A percentile compares a stretch with the other conserved stretches of the same genome.
phyloP scores from a whole-genome alignment of 2,329 filamentous ascomycete genomes.

The Fusarium citri region DNA sequence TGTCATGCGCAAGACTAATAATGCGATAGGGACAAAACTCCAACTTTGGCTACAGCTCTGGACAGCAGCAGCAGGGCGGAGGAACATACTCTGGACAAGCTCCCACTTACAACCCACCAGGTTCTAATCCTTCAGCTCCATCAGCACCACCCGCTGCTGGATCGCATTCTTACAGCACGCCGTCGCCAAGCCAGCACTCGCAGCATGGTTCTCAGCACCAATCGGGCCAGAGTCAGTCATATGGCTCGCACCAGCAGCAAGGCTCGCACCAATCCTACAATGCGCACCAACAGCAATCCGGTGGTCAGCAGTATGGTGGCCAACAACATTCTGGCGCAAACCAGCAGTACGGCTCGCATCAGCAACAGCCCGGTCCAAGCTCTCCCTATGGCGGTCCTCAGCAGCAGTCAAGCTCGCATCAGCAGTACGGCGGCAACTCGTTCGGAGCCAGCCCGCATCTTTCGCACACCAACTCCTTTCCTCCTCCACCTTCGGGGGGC shows the following conservation, averaged over 20 bases:
- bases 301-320: slow-evolving; percentile 37
- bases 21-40: slow-evolving; percentile 59
- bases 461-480: slow-evolving; percentile 44
- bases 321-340: slow-evolving; percentile 35
- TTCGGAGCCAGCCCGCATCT: slow-evolving; percentile 40
- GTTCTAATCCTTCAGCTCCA: slow-evolving; percentile 44
- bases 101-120: slow-evolving; percentile 59
- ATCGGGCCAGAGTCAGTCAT: slow-evolving; percentile 12
- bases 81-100: slow-evolving; percentile 68
- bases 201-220: slow-evolving; percentile 31
- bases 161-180: slow-evolving; percentile 46
- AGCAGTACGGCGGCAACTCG: slow-evolving; percentile 36
- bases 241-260: slow-evolving; percentile 38
- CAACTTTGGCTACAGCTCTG: slow-evolving; percentile 69
- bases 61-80: slow-evolving; percentile 50
- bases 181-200: slow-evolving; percentile 47
- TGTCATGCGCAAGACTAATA: slow-evolving; percentile 23
- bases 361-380: slow-evolving; percentile 37
- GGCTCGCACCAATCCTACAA: slow-evolving; percentile 21
- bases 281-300: slow-evolving; percentile 42
- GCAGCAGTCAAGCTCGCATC: slow-evolving; percentile 35
- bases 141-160: slow-evolving; percentile 43
- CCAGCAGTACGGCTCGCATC: slow-evolving; percentile 36
- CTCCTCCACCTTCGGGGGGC: slow-evolving; percentile 41
- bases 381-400: slow-evolving; percentile 25